Conservation (phyloP, 805 yeast species). For the Barnettozyma sucrosica region DNA sequence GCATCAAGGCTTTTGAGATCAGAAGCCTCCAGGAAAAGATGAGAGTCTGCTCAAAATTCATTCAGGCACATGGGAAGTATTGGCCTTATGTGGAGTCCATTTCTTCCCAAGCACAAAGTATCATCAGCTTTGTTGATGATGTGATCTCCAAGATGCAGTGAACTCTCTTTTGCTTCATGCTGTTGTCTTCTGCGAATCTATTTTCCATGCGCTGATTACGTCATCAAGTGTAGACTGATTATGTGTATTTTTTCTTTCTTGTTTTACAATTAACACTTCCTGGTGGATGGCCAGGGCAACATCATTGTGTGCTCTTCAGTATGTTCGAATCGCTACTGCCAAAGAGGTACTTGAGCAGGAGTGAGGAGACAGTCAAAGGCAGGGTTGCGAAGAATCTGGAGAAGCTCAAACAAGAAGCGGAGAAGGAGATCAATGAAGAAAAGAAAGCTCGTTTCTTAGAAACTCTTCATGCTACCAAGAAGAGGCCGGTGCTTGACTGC, state of each 20-base stretch:
- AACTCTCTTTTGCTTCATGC: no score
- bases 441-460: neutral
- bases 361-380: neutral
- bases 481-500: neutral
- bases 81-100: conserved; percentile 26
- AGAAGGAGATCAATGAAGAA: neutral
- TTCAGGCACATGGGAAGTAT: conserved; percentile 24
- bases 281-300: no score
- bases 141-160: conserved; percentile 6
- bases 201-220: neutral
- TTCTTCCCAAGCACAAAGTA: conserved; percentile 21
- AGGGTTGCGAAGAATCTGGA: neutral
- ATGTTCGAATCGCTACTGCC: neutral
- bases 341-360: neutral
- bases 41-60: conserved; percentile 18
- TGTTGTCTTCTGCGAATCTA: no score
- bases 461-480: neutral
- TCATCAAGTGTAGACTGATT: neutral
- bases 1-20: conserved; percentile 13
- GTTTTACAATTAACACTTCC: neutral
- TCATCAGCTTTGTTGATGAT: conserved; percentile 20
- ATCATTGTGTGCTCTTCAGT: neutral
- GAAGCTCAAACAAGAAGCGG: neutral
- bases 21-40: conserved; percentile 17
- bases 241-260: neutral